Evolutionary conservation across 208 protist genomes (phyloP).

Genomic region (Trypanosoma platydactyli): DNA sequence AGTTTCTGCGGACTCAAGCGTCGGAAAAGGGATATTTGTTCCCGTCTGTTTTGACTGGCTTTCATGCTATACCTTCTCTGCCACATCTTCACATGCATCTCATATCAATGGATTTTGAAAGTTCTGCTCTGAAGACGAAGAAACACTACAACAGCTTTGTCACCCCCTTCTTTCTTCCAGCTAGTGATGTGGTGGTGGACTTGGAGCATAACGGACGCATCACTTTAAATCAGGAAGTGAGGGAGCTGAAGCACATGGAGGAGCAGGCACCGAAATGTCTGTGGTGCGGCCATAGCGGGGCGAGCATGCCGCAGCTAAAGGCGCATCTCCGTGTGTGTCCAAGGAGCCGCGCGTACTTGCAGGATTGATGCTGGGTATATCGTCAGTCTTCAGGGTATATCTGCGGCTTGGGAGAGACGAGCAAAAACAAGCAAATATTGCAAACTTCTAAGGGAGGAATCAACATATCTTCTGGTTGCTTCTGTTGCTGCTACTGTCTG

Average conservation of each 20-base stretch:
- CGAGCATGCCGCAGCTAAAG: constrained; percentile 61
- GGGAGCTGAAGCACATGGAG: constrained; percentile 52
- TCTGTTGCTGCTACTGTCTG: no score
- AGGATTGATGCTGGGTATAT: background rate
- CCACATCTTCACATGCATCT: constrained; percentile 89
- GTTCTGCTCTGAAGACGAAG: constrained; percentile 73
- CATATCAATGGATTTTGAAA: constrained; percentile 79
- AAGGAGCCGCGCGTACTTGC: constrained; percentile 42
- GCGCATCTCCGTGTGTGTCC: constrained; percentile 56
- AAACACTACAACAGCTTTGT: constrained; percentile 93
- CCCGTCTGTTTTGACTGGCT: constrained; percentile 70
- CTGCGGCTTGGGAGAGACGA: no score
- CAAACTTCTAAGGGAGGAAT: no score
- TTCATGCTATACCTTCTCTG: constrained; percentile 84
- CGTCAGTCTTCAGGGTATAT: no score
- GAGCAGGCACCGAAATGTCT: constrained; percentile 75
- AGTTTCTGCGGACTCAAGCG: constrained; percentile 35
- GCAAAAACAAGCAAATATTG: no score
- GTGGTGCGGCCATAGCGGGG: constrained; percentile 70
- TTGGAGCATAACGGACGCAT: constrained; percentile 57
- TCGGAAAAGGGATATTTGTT: constrained; percentile 24
- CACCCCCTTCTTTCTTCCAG: constrained; percentile 84
- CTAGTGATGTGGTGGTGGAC: constrained; percentile 58
- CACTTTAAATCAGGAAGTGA: constrained; percentile 72
- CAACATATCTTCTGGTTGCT: no score